A percentile compares a stretch with the other conserved stretches of the same genome.
These are phyloP conservation scores for Aegilops bicornis DNA, from an alignment of 176 grass and related monocot species.

Conservation along the genomic window DNA sequence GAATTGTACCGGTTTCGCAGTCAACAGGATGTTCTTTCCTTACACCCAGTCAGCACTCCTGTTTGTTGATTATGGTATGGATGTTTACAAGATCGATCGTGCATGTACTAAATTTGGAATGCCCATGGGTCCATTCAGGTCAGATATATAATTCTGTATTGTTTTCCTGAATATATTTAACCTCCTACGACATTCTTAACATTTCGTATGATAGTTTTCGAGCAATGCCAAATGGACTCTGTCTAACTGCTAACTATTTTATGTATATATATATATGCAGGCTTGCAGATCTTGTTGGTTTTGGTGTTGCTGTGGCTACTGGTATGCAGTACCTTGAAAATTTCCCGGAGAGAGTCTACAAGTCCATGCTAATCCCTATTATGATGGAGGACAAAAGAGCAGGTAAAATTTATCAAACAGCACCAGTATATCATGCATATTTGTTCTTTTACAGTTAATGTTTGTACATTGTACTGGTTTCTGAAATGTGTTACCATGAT, in stretches of 20 bases:
- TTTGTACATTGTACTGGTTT: conserved; percentile 6
- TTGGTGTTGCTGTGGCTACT: conserved; percentile 79
- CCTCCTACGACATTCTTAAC: background rate
- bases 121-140: conserved; percentile 99
- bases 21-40: conserved; percentile 98
- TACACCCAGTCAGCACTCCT: conserved; percentile 84
- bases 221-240: background rate
- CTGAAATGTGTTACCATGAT: background rate
- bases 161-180: background rate
- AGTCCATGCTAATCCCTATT: conserved; percentile 79
- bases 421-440: background rate
- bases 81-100: conserved; percentile 85
- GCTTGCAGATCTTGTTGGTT: conserved; percentile 82
- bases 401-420: conserved; percentile 42
- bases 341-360: conserved; percentile 86
- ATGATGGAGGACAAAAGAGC: conserved; percentile 88
- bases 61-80: conserved; percentile 78
- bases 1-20: conserved; percentile 83
- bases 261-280: conserved; percentile 35
- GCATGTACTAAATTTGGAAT: conserved; percentile 95
- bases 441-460: conserved; percentile 21
- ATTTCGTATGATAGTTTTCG: background rate
- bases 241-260: background rate
- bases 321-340: conserved; percentile 83
- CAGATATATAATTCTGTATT: conserved; percentile 1